Percentiles rank a stretch among this genome's conserved stretches.
Conservation (phyloP, 352 stramenopile species). For the Pythium aquatile region DNA sequence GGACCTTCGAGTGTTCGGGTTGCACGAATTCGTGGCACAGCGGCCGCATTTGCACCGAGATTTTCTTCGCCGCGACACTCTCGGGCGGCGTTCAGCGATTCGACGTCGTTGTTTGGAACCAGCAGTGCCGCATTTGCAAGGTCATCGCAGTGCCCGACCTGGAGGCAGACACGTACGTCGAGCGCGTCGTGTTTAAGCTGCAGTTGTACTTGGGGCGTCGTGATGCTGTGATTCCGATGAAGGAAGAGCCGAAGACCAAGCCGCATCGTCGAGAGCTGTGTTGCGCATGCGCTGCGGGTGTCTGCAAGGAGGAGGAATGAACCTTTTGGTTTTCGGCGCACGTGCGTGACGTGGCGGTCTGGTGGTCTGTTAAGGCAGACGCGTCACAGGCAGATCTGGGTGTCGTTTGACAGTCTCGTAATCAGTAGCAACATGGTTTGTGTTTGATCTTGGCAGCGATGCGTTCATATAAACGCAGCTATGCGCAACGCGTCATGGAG, state of each 20-base stretch:
- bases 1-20: slow-evolving; percentile 12
- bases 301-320: slow-evolving; percentile 13
- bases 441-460: too few relatives aligned
- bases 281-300: slow-evolving; percentile 27
- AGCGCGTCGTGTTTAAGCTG: slow-evolving; percentile 30
- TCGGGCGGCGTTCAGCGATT: slow-evolving; percentile 15
- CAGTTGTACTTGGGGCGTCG: slow-evolving; percentile 24
- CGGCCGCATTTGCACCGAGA: slow-evolving; percentile 19
- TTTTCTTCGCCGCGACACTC: slow-evolving; percentile 15
- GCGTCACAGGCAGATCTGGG: too few relatives aligned
- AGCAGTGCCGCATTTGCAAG: slow-evolving; percentile 23
- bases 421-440: too few relatives aligned
- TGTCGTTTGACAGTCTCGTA: too few relatives aligned
- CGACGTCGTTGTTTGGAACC: slow-evolving; percentile 29
- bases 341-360: background rate
- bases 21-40: slow-evolving; percentile 20
- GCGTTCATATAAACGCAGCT: too few relatives aligned
- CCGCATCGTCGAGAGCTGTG: slow-evolving; percentile 26
- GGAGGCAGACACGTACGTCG: slow-evolving; percentile 20
- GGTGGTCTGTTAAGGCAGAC: too few relatives aligned
- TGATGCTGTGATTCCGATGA: background rate
- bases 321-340: too few relatives aligned
- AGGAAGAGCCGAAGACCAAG: slow-evolving; percentile 18
- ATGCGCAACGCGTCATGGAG: too few relatives aligned
- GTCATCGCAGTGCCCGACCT: slow-evolving; percentile 17